phyloP scores from a whole-genome alignment of 495 filamentous ascomycete species.

The Talaromyces ruber region DNA sequence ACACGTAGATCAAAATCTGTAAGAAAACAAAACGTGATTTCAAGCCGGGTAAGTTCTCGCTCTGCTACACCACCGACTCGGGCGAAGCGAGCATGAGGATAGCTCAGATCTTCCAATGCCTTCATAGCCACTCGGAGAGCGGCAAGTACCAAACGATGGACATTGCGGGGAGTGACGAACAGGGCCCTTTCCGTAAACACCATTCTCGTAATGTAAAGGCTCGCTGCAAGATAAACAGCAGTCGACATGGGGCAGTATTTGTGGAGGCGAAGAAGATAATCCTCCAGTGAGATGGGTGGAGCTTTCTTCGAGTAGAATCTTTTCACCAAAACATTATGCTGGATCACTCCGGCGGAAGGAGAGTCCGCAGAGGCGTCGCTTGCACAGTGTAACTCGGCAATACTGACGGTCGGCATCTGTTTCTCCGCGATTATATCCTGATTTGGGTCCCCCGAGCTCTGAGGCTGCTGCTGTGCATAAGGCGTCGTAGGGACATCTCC shows the following conservation, averaged over 20 bases:
- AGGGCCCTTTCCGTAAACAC: constrained; percentile 65
- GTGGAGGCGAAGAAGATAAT: constrained; percentile 83
- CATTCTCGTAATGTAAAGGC: constrained; percentile 78
- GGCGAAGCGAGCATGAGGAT: constrained; percentile 73
- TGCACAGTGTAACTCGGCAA: constrained; percentile 24
- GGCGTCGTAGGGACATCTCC: constrained; percentile 70
- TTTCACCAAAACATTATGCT: constrained; percentile 72
- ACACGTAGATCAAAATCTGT: constrained; percentile 75
- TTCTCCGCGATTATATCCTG: constrained; percentile 13
- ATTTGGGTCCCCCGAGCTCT: constrained; percentile 46
- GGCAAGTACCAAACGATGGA: constrained; percentile 79
- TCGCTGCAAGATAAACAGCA: constrained; percentile 87
- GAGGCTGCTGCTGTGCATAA: constrained; percentile 37
- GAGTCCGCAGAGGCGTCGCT: constrained; percentile 8
- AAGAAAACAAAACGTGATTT: constrained; percentile 86
- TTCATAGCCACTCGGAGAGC: constrained; percentile 85
- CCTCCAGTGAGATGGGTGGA: constrained; percentile 70
- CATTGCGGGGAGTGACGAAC: constrained; percentile 69
- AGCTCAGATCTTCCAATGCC: constrained; percentile 81
- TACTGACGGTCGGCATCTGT: constrained; percentile 6
- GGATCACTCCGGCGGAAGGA: constrained; percentile 53
- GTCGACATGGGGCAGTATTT: constrained; percentile 93
- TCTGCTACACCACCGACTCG: constrained; percentile 85
- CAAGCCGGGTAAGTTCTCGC: constrained; percentile 67
- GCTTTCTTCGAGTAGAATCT: constrained; percentile 87